These are phyloP conservation scores for Nicotiana attenuata DNA, from an alignment of 257 asterid genomes.

Conservation along the genomic window DNA sequence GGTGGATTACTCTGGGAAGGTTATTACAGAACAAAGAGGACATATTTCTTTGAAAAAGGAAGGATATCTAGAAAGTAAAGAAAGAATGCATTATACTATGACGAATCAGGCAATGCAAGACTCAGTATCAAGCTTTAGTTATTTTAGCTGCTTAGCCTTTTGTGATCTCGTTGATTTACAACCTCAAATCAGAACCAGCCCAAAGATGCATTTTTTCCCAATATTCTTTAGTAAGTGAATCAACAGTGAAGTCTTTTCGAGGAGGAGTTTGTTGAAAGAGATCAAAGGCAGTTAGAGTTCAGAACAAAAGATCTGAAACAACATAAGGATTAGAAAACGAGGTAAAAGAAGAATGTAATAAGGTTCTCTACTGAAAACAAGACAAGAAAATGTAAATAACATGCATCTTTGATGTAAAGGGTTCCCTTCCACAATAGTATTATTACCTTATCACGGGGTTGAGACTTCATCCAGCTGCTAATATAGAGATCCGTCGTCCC, in stretches of 20 bases:
- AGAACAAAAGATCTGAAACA: neutral
- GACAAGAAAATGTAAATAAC: neutral
- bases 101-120: neutral
- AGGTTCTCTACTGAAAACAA: neutral
- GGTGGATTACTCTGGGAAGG: neutral
- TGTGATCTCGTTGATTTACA: neutral
- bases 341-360: neutral
- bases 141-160: neutral
- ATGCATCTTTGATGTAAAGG: neutral
- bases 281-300: neutral
- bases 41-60: neutral
- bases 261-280: neutral
- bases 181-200: neutral
- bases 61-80: neutral
- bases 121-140: neutral
- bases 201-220: neutral
- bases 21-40: neutral
- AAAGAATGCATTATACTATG: neutral
- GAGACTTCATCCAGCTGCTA: conserved; percentile 77
- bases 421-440: neutral
- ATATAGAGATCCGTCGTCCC: conserved; percentile 73
- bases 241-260: neutral
- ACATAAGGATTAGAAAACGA: neutral
- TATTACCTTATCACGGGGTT: conserved; percentile 79
- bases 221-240: neutral